These are phyloP conservation scores for Penicillium pulvis DNA, from an alignment of 495 filamentous ascomycete genomes.

Conservation along the genomic window DNA sequence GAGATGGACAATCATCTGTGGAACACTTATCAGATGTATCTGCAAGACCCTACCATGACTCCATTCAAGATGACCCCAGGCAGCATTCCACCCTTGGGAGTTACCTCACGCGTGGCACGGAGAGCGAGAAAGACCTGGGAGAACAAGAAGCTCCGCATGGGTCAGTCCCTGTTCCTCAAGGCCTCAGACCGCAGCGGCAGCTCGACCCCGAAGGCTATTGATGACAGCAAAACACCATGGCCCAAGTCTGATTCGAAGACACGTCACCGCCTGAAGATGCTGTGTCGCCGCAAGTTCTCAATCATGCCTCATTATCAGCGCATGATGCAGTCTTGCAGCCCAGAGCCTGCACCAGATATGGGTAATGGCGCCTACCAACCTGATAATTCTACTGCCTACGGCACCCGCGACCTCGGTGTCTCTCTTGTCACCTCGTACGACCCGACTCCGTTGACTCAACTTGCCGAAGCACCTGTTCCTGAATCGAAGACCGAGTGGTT, in stretches of 20 bases:
- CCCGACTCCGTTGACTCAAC: conserved; percentile 67
- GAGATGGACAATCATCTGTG: conserved; percentile 94
- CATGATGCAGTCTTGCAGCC: conserved; percentile 71
- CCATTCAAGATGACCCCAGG: conserved; percentile 91
- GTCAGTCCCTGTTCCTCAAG: conserved; percentile 7
- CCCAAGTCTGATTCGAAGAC: conserved; percentile 82
- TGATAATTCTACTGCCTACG: conserved; percentile 45
- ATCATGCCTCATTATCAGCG: conserved; percentile 68
- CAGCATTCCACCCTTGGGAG: conserved; percentile 81
- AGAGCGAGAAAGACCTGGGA: conserved; percentile 85
- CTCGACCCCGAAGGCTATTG: conserved; percentile 57
- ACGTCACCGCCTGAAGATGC: conserved; percentile 73
- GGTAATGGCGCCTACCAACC: background rate
- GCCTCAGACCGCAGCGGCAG: conserved; percentile 56
- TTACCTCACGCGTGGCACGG: conserved; percentile 84
- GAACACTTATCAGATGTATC: conserved; percentile 84
- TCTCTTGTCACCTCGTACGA: conserved; percentile 82
- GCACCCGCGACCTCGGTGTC: conserved; percentile 79
- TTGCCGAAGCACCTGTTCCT: conserved; percentile 45
- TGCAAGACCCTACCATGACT: conserved; percentile 90
- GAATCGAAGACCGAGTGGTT: conserved; percentile 36
- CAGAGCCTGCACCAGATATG: conserved; percentile 66
- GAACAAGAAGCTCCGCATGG: conserved; percentile 24
- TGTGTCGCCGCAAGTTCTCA: conserved; percentile 76
- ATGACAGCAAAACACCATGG: conserved; percentile 55